These are phyloP conservation scores for Penicillium maclennaniae DNA, from an alignment of 495 filamentous ascomycete species.

Conservation along the genomic window DNA sequence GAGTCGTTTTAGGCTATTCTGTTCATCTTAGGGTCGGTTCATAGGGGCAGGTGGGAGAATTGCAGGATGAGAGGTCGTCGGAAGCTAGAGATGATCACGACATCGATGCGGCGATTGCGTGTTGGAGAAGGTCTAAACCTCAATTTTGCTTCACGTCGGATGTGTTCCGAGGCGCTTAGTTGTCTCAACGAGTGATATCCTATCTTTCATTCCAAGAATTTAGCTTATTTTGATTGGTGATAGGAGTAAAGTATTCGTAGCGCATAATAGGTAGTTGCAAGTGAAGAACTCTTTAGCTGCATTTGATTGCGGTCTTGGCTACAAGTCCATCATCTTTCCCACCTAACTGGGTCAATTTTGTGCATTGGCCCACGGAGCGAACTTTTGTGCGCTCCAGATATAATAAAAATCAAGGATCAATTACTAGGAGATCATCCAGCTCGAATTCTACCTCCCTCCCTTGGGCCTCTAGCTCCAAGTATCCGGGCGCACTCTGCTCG, in stretches of 20 bases:
- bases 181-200: neutral
- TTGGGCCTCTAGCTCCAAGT: too few species aligned
- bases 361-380: too few species aligned
- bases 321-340: neutral
- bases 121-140: neutral
- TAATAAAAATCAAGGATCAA: too few species aligned
- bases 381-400: too few species aligned
- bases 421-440: too few species aligned
- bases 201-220: neutral
- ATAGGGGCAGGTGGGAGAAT: neutral
- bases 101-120: constrained; percentile 19
- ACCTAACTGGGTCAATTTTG: too few species aligned
- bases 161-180: neutral
- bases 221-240: too few species aligned
- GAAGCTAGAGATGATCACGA: constrained; percentile 17
- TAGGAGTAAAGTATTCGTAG: too few species aligned
- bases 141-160: neutral
- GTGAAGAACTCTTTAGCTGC: neutral
- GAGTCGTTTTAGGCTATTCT: too few species aligned
- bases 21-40: too few species aligned
- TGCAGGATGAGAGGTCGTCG: neutral
- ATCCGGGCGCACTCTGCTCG: too few species aligned
- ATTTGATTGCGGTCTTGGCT: neutral
- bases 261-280: neutral
- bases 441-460: too few species aligned